Base-by-base conservation (phyloP, 345 rosid species). In the Laguncularia racemosa region DNA sequence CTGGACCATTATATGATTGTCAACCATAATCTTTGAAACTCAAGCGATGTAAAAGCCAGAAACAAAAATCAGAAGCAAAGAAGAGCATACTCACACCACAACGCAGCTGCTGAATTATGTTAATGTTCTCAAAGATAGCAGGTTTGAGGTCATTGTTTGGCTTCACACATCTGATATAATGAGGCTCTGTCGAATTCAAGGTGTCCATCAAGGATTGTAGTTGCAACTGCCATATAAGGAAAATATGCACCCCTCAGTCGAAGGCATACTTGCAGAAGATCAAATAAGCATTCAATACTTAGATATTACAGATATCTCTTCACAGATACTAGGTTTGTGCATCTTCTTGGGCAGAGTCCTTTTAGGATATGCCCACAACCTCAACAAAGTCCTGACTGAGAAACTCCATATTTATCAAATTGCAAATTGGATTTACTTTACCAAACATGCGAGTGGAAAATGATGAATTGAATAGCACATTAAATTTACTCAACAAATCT, bases 191-290 rank as follows among this genome's bases (percentile, higher is more conserved):
- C 60, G 86, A 82, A 75, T 43, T 93, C 66, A 93, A 79, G 48
- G 99, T 93, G 62, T 93, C 99, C 99, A 93, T 89, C 73, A 93
- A 76, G 65, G 99, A 87, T 63, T 93, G 99, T 72, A 93, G 99
- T 89, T 93, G 99, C 55, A 66, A 78, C 97, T 93, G 88, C 75
- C 82, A 21, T 63, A 65, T 63, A 58, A 17, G 56, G 69, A 63
- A 72, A 55, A 54, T 16, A 61, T 14, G 16, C 60, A 52, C 15
- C 44, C 50, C 67, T 21, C 55, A 77, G 58, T 73, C 13, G 7
- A 12, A 53, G n/a, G 15, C 12, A 13, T 19, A 23, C 56, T 13
- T 58, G 50, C 55, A 44, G 15, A 56, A 56, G 40, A 33, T 33
- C 40, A 33, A 33, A 33, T 33, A 33, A 33, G 40, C 40, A 33